Conservation (phyloP, 2,329 filamentous ascomycete species). For the Fusarium virguliforme region DNA sequence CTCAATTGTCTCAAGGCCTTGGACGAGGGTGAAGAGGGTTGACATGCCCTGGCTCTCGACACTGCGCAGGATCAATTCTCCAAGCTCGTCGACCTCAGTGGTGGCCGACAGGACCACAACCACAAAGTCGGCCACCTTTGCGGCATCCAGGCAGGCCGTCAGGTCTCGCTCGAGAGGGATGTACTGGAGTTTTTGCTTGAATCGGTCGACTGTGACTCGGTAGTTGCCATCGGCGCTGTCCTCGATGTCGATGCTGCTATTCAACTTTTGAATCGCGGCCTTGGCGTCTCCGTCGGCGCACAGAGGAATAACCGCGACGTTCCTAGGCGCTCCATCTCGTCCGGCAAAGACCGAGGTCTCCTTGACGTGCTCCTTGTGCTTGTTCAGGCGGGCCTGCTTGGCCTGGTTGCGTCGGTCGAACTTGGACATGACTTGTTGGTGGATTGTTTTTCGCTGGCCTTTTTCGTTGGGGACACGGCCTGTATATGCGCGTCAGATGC, state of each 20-base stretch:
- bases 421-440: slow-evolving; percentile 98
- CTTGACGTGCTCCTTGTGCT: slow-evolving; percentile 86
- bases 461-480: slow-evolving; percentile 85
- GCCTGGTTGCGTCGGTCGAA: slow-evolving; percentile 95
- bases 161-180: slow-evolving; percentile 82
- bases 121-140: slow-evolving; percentile 91
- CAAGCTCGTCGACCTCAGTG: slow-evolving; percentile 86
- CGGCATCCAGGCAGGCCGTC: slow-evolving; percentile 85
- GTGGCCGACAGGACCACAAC: slow-evolving; percentile 87
- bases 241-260: slow-evolving; percentile 84
- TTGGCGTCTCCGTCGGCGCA: slow-evolving; percentile 80
- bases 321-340: slow-evolving; percentile 86
- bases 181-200: slow-evolving; percentile 96
- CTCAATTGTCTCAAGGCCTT: slow-evolving; percentile 84
- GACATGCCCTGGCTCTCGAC: slow-evolving; percentile 96
- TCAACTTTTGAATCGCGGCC: slow-evolving; percentile 79
- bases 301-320: slow-evolving; percentile 90
- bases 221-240: slow-evolving; percentile 73
- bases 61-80: slow-evolving; percentile 87
- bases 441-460: slow-evolving; percentile 86
- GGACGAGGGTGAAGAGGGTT: slow-evolving; percentile 88
- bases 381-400: slow-evolving; percentile 88
- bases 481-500: slow-evolving; percentile 54
- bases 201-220: slow-evolving; percentile 84
- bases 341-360: slow-evolving; percentile 88